Percentiles rank a stretch among this genome's conserved stretches.
phyloP scores from a whole-genome alignment of 2,329 filamentous ascomycete species.

The Sarocladium brachiariae region DNA sequence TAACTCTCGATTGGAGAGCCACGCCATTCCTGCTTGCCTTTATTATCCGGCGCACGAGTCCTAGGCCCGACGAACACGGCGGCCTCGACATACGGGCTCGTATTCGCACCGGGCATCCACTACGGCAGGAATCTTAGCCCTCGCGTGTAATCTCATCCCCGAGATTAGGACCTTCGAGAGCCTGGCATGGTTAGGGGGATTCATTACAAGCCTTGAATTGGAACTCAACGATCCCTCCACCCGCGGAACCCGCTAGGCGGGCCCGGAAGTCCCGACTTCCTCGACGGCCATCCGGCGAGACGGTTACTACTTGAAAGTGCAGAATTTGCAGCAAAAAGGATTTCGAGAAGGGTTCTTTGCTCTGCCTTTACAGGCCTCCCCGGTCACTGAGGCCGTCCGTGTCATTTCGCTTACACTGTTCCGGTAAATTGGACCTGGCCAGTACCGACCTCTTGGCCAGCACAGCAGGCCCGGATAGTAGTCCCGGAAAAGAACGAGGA shows the following conservation, averaged over 20 bases:
- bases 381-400: conserved; percentile 14
- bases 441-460: conserved; percentile 11
- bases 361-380: not conserved
- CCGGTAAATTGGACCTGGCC: conserved; percentile 25
- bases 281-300: not conserved
- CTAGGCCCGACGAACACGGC: not conserved
- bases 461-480: conserved; percentile 12
- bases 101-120: not conserved
- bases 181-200: not conserved
- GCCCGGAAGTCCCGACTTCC: not conserved
- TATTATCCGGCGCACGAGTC: not conserved
- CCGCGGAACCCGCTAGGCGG: not conserved
- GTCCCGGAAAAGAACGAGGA: conserved; percentile 8
- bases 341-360: conserved; percentile 13
- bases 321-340: conserved; percentile 10
- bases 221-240: not conserved
- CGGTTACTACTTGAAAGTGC: not conserved
- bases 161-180: not conserved
- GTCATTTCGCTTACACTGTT: conserved; percentile 29
- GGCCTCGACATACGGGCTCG: not conserved
- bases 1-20: too few relatives aligned
- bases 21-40: too few relatives aligned
- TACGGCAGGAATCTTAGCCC: not conserved
- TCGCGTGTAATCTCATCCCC: conserved; percentile 2
- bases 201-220: not conserved